Evolutionary conservation across 495 filamentous ascomycete genomes (phyloP).

Genomic region (Eremomyces bilateralis): DNA sequence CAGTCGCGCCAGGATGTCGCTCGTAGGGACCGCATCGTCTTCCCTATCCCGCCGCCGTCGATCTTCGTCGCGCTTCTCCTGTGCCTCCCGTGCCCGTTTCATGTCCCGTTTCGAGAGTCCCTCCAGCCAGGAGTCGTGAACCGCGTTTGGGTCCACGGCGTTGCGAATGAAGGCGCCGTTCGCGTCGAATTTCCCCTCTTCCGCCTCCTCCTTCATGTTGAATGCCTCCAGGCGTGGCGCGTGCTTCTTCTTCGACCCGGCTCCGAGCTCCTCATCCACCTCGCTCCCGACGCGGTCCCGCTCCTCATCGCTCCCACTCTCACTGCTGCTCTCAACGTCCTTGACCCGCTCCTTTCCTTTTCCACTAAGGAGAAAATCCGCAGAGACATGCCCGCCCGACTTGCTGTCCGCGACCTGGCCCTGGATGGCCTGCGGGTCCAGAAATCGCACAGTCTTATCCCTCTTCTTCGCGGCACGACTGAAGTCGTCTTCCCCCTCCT

Average conservation of each 20-base stretch:
- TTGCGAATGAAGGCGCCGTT: constrained; percentile 82
- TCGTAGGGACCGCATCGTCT: constrained; percentile 52
- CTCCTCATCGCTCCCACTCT: constrained; percentile 53
- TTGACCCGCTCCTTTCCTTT: constrained; percentile 8
- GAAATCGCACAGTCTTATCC: constrained; percentile 58
- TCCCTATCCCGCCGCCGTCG: constrained; percentile 39
- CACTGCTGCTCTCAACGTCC: constrained; percentile 23
- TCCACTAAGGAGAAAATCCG: constrained; percentile 24
- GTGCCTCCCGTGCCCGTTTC: constrained; percentile 64
- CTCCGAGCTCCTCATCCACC: constrained; percentile 71
- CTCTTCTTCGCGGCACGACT: constrained; percentile 26
- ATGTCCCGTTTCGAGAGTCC: constrained; percentile 88
- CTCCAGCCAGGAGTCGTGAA: constrained; percentile 82
- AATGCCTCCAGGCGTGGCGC: constrained; percentile 94
- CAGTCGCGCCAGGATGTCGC: constrained; percentile 48
- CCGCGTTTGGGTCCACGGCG: constrained; percentile 67
- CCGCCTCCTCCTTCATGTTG: constrained; percentile 76
- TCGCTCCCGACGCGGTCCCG: constrained; percentile 40
- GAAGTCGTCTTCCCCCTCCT: constrained; percentile 17
- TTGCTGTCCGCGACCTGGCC: constrained; percentile 62
- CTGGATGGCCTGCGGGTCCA: constrained; percentile 57
- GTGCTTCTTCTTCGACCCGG: constrained; percentile 75
- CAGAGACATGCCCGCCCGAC: constrained; percentile 43
- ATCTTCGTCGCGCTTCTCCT: constrained; percentile 68
- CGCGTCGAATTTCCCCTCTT: constrained; percentile 83